phyloP scores from a whole-genome alignment of 495 filamentous ascomycete genomes.

The Neurospora tetrasperma region DNA sequence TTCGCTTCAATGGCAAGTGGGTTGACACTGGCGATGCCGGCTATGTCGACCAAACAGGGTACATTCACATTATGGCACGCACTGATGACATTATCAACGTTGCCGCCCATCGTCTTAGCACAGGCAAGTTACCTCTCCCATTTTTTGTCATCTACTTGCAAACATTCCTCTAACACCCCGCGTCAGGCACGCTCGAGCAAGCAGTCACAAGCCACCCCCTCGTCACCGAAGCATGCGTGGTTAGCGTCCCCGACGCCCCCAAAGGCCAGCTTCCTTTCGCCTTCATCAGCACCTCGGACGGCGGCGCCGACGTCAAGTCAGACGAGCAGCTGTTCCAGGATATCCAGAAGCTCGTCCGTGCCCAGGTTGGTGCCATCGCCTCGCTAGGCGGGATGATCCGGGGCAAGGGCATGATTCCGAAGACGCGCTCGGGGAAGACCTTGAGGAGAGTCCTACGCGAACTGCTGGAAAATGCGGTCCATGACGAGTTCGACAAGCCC shows the following conservation, averaged over 20 bases:
- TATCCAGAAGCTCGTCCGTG: conserved; percentile 59
- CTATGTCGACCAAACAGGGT: conserved; percentile 70
- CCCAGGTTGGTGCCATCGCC: conserved; percentile 81
- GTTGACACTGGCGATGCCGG: conserved; percentile 88
- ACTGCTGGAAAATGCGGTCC: conserved; percentile 59
- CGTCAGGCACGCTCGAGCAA: conserved; percentile 73
- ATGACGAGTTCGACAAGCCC: conserved; percentile 38
- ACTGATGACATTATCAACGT: conserved; percentile 94
- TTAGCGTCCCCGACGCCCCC: conserved; percentile 71
- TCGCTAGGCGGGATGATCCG: conserved; percentile 74
- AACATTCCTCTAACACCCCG: not conserved
- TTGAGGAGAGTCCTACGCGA: conserved; percentile 70
- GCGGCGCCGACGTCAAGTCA: conserved; percentile 22
- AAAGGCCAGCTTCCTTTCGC: conserved; percentile 91
- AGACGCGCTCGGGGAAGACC: conserved; percentile 83
- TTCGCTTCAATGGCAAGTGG: conserved; percentile 69
- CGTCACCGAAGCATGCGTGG: conserved; percentile 73
- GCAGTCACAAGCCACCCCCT: conserved; percentile 69
- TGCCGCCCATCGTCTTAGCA: conserved; percentile 84
- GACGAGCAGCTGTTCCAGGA: conserved; percentile 37
- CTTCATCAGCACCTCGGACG: conserved; percentile 50
- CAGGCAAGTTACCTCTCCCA: conserved; percentile 41
- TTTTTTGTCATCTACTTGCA: not conserved
- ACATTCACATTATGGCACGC: conserved; percentile 77
- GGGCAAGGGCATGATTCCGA: conserved; percentile 82